A percentile compares a stretch with the other conserved stretches of the same genome.
phyloP scores from a whole-genome alignment of 768 basidiomycete species.

The Rhizopogon salebrosus region DNA sequence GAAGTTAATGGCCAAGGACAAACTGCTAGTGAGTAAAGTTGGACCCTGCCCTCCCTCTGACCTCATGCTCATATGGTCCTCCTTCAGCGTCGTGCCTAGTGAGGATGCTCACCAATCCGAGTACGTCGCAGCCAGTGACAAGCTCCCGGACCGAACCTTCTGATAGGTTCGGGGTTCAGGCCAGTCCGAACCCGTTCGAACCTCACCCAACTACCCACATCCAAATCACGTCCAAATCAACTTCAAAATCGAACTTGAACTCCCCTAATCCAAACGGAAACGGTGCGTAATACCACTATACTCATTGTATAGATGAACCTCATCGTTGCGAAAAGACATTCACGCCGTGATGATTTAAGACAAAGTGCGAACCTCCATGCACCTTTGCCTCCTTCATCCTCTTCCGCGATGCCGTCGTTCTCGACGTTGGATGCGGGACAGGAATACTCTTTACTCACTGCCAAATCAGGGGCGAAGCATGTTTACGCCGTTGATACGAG shows the following conservation, averaged over 20 bases:
- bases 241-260: too few relatives aligned
- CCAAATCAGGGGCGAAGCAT: conserved; percentile 80
- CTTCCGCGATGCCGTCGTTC: too few relatives aligned
- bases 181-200: too few relatives aligned
- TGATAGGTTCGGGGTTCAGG: too few relatives aligned
- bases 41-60: neutral
- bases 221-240: too few relatives aligned
- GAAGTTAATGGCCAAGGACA: conserved; percentile 60
- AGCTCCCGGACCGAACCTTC: too few relatives aligned
- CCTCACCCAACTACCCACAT: too few relatives aligned
- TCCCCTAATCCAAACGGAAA: too few relatives aligned
- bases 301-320: neutral
- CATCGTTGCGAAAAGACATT: conserved; percentile 63
- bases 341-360: conserved; percentile 97
- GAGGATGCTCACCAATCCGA: conserved; percentile 85
- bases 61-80: conserved; percentile 6
- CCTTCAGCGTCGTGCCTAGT: conserved; percentile 60
- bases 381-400: conserved; percentile 91
- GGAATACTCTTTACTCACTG: conserved; percentile 91
- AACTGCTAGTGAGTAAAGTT: conserved; percentile 63
- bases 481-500: conserved; percentile 93
- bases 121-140: conserved; percentile 72
- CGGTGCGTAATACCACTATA: conserved; percentile 40
- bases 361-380: conserved; percentile 87
- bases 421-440: too few relatives aligned